Conservation (phyloP, 1,139 yeast genomes). For the Debaryomycetaceae sp. region DNA sequence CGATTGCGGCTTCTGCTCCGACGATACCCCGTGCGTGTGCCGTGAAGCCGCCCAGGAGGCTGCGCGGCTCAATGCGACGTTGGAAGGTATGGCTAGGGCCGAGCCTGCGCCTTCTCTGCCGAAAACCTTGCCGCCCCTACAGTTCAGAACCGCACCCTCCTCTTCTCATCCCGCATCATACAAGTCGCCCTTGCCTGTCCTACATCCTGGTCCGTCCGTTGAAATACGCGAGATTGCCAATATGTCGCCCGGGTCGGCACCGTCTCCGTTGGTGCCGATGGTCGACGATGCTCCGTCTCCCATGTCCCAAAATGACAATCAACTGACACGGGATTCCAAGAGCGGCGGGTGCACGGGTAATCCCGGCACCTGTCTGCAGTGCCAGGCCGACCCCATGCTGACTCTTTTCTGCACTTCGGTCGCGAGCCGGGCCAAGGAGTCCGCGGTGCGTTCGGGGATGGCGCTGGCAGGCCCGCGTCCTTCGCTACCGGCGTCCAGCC, state of each 20-base stretch:
- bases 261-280: constrained; percentile 5
- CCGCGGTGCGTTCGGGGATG: constrained; percentile 1
- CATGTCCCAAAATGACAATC: too few species aligned
- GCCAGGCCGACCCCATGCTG: constrained; percentile 82
- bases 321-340: too few species aligned
- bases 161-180: too few species aligned
- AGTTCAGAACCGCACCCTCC: constrained; percentile 9
- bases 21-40: constrained; percentile 87
- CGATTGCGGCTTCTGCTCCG: constrained; percentile 88
- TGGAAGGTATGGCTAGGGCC: constrained; percentile 9
- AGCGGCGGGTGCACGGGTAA: constrained; percentile 64
- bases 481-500: constrained; percentile 4
- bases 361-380: constrained; percentile 80
- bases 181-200: constrained; percentile 39
- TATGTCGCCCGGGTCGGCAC: constrained; percentile 32
- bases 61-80: constrained; percentile 22
- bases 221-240: constrained; percentile 37
- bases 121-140: constrained; percentile 25
- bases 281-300: constrained; percentile 1
- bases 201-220: constrained; percentile 59
- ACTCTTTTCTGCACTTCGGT: constrained; percentile 80
- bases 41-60: constrained; percentile 68
- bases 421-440: constrained; percentile 36
- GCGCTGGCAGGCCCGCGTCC: constrained; percentile 1
- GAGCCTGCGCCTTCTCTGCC: constrained; percentile 9